Evolutionary conservation across 2,329 filamentous ascomycete genomes (phyloP), one percentile per base, ranked within the genome.

Genomic region (Ascosphaera aggregata): DNA sequence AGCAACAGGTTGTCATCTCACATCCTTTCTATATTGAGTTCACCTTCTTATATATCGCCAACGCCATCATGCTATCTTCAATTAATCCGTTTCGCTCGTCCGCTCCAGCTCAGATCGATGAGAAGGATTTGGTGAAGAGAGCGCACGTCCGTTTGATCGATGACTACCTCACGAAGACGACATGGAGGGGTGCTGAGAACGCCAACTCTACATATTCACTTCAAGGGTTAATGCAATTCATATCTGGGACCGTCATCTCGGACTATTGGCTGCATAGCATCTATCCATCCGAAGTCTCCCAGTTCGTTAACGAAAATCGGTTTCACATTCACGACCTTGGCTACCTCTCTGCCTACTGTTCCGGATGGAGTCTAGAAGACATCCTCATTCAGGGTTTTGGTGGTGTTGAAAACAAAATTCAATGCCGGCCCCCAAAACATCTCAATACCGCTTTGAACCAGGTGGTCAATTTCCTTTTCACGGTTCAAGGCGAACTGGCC

Each of bases 331-430:
- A 35, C n/a, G 34, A 35, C 16, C 34, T 35, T 16, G 34, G 34
- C 34, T 35, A 35, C 34, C 34, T 35, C 34, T 35, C 34, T 35
- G 34, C 34, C 18, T 35, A 35, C 16, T 35, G 34, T 15, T 35
- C 34, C 16, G 34, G 34, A 16, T 35, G 34, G 34, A 35, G 34
- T 18, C 18, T 35, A 5, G 34, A 35, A 35, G 34, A 35, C 34
- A 15, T 35, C 16, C n/a, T 35, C 7, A 35, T 35, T 18, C 34
- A 35, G 34, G 34, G 34, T 7, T 35, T 35, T 15, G 34, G 34
- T 5, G 34, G 34, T 18, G 34, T 35, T 16, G n/a, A 35, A 5
- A 35, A 35, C 34, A 35, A 35, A 15, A 5, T 35, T 5, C 34
- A 35, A 35, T 35, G 34, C n/a, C 34, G 34, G 7, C 34, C 34